phyloP scores from a whole-genome alignment of 192 early-diverging fungal species.

The Gamsiella multidivaricata region DNA sequence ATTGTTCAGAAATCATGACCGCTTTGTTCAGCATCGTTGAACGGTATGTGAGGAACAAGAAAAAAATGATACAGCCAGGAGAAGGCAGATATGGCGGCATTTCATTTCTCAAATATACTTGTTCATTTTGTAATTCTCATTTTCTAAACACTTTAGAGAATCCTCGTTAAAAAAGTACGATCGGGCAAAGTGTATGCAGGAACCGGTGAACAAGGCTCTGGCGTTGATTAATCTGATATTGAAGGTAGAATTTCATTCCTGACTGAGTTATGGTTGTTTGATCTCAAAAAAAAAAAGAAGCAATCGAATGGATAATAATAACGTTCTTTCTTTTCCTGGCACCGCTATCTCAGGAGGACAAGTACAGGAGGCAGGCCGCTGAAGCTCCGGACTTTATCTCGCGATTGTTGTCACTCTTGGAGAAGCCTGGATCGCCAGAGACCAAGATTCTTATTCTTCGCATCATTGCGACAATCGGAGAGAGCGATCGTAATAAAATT shows the following conservation, averaged over 20 bases:
- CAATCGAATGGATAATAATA: no score
- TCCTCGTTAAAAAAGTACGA: constrained; percentile 25
- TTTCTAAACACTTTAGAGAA: constrained; percentile 13
- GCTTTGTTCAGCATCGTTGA: constrained; percentile 43
- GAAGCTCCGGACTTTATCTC: constrained; percentile 49
- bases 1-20: constrained; percentile 50
- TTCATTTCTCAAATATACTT: neutral
- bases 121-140: neutral
- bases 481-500: constrained; percentile 54
- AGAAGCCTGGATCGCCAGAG: constrained; percentile 40
- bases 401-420: constrained; percentile 35
- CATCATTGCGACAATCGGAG: constrained; percentile 49
- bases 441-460: constrained; percentile 41
- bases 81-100: neutral
- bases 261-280: no score
- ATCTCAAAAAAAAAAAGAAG: neutral
- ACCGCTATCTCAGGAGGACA: constrained; percentile 35
- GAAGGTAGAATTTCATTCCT: constrained; percentile 22
- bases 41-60: constrained; percentile 10
- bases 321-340: neutral
- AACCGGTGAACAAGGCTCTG: constrained; percentile 39
- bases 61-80: no score
- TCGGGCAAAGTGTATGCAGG: constrained; percentile 42
- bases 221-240: constrained; percentile 45
- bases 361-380: constrained; percentile 40